Percentiles rank a stretch among this genome's conserved stretches.
These are phyloP conservation scores for Tubosaeta sp. DNA, from an alignment of 768 basidiomycete genomes.

Conservation along the genomic window DNA sequence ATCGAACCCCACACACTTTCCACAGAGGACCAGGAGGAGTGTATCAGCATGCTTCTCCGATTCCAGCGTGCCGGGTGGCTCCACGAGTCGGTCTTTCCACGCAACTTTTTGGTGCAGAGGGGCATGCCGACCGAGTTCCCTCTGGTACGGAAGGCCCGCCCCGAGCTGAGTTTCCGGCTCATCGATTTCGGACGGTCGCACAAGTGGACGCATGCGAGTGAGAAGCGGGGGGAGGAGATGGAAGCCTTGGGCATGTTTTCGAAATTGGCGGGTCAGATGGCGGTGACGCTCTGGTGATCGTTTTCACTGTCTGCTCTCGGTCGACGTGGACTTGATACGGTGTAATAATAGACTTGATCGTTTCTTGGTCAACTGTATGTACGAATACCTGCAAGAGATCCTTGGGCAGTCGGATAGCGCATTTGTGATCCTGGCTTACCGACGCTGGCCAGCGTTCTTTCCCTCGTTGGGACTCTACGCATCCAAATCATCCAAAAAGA, in stretches of 20 bases:
- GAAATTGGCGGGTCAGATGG: neutral
- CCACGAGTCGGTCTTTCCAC: constrained; percentile 39
- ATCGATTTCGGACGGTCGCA: constrained; percentile 48
- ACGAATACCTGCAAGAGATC: too few relatives aligned
- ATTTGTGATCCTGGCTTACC: too few relatives aligned
- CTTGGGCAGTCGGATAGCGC: too few relatives aligned
- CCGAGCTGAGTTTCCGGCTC: constrained; percentile 39
- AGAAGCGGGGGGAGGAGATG: constrained; percentile 8
- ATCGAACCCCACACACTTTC: constrained; percentile 28
- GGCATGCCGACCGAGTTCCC: constrained; percentile 37
- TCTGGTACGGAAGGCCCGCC: neutral
- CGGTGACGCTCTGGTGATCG: neutral
- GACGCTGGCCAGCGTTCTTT: too few relatives aligned
- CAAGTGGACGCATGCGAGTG: neutral
- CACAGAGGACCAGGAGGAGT: constrained; percentile 39
- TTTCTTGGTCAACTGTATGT: neutral
- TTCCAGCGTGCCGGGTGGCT: constrained; percentile 37
- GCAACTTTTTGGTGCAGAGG: constrained; percentile 42
- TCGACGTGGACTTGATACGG: neutral
- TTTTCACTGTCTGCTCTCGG: too few relatives aligned
- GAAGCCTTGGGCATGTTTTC: constrained; percentile 5
- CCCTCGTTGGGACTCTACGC: too few relatives aligned
- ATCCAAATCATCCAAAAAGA: too few relatives aligned
- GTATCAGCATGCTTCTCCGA: constrained; percentile 35
- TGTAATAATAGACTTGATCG: neutral